phyloP scores from a whole-genome alignment of 345 rosid species.

The Microcos paniculata region DNA sequence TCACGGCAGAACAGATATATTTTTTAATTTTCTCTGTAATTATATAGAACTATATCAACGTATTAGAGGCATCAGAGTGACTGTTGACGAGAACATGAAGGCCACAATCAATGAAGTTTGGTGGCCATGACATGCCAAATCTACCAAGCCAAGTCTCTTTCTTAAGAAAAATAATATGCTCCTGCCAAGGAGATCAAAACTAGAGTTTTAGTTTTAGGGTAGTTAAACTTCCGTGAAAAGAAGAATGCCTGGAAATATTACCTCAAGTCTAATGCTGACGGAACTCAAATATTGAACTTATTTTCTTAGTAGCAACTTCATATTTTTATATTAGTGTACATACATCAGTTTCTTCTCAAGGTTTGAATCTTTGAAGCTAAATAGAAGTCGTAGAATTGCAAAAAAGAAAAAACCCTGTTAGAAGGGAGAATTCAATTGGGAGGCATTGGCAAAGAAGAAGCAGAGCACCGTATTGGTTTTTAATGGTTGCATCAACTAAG shows the following conservation, averaged over 20 bases:
- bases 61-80: not conserved
- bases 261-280: conserved; percentile 15
- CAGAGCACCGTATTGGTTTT: not conserved
- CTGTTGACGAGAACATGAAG: conserved; percentile 30
- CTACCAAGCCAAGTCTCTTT: not conserved
- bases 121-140: conserved; percentile 30
- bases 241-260: not conserved
- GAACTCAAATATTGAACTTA: conserved; percentile 12
- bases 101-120: conserved; percentile 24
- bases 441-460: not conserved
- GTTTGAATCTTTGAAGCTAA: not conserved
- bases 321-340: not conserved
- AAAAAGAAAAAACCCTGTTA: not conserved
- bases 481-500: conserved; percentile 22
- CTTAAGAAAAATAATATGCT: not conserved
- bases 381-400: not conserved
- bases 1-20: not conserved
- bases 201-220: not conserved
- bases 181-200: not conserved
- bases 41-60: not conserved
- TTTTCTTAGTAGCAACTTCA: not conserved
- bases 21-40: not conserved
- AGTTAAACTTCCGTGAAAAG: not conserved
- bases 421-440: not conserved
- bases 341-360: not conserved